phyloP scores from a whole-genome alignment of 2,329 filamentous ascomycete species.

The Penicillium sclerotiorum region DNA sequence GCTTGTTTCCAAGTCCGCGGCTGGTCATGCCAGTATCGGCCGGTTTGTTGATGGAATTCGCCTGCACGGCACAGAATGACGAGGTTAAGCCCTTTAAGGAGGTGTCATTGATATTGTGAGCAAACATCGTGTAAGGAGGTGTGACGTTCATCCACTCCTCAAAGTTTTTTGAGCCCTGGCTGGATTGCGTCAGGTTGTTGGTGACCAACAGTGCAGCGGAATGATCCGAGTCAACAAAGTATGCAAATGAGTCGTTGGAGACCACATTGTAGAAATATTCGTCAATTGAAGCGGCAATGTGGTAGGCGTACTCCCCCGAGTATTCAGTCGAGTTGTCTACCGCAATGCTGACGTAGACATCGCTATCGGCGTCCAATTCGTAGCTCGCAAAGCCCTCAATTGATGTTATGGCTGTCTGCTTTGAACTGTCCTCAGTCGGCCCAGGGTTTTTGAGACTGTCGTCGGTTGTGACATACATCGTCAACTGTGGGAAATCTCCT shows the following conservation, averaged over 20 bases:
- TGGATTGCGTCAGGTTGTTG: conserved; percentile 61
- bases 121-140: conserved; percentile 77
- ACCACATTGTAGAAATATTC: conserved; percentile 69
- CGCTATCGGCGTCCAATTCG: conserved; percentile 61
- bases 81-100: conserved; percentile 69
- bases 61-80: conserved; percentile 80
- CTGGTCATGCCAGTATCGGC: conserved; percentile 68
- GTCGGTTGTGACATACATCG: conserved; percentile 73
- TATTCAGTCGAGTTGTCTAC: conserved; percentile 69
- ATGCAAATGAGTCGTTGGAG: conserved; percentile 59
- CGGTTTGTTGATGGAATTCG: conserved; percentile 51
- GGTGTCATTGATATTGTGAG: conserved; percentile 61
- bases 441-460: conserved; percentile 67
- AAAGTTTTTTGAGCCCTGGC: conserved; percentile 52
- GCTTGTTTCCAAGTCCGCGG: conserved; percentile 65
- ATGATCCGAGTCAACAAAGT: conserved; percentile 83
- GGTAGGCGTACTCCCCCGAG: conserved; percentile 72
- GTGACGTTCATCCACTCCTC: conserved; percentile 60
- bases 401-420: conserved; percentile 54
- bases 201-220: conserved; percentile 78
- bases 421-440: conserved; percentile 52
- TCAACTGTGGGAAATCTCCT: conserved; percentile 68
- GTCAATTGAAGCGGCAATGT: conserved; percentile 82
- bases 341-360: conserved; percentile 75
- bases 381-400: conserved; percentile 70